Evolutionary conservation across 1,139 yeast genomes (phyloP), one percentile per base, ranked within the genome.

Genomic region (Meyerozyma smithsonii): DNA sequence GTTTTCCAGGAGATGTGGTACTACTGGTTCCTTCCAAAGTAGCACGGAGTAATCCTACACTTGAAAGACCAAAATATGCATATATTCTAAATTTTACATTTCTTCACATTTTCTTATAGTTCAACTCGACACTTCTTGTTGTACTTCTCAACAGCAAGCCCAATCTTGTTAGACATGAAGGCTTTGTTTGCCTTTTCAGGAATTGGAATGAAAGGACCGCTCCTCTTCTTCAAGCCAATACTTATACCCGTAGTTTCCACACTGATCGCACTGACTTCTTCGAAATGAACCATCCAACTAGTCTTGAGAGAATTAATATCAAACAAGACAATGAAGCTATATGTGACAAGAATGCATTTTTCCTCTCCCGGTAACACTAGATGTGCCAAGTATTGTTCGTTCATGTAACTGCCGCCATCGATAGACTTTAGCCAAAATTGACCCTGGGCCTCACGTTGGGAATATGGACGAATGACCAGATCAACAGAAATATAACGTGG

Each of bases 391-490:
- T 92, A 94, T 25, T 69, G 68, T 52, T 92, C 97, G 42, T 72
- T 69, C 48, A 79, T 75, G 55, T 68, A 87, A 36, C 74, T 65
- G 1, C 97, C 97, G 37, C 94, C 95, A 55, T 85, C 85, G 21
- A 87, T 77, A 8, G 80, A 72, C 61, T 87, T 89, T 45, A 92
- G 70, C 95, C 97, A 88, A 52, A 74, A 86, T 58, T 92, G 97
- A 4, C 99, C 99, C 50, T 89, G 94, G 0, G 97, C 85, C 49
- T 88, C 96, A 41, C 94, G 69, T 47, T 78, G 79, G n/a, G 83
- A 77, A 58, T 77, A 94, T 1, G 94, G 84, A 28, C 82, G 69
- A 14, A 90, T 75, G 4, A 88, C 72, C 7, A 84, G 80, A 52
- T 85, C 89, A 39, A 72, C 73, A 12, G 83, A 75, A 36, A 92